phyloP scores from a whole-genome alignment of 306 rosid species.

The Fagus crenata region DNA sequence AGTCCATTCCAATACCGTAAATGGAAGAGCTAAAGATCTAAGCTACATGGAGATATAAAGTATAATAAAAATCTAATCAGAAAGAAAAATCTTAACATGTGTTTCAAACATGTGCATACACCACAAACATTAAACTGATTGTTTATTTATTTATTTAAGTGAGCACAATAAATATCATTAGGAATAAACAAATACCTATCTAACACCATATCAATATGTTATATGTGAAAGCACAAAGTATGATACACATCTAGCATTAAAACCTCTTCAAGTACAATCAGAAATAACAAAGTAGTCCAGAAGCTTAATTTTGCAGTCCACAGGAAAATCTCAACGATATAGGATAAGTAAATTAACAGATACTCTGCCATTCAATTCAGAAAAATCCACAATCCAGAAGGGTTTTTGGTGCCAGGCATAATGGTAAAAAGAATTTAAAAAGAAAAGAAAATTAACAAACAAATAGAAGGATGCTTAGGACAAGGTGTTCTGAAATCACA shows the following conservation, averaged over 20 bases:
- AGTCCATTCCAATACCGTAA: constrained; percentile 99
- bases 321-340: neutral
- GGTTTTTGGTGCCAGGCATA: neutral
- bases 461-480: neutral
- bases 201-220: neutral
- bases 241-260: neutral
- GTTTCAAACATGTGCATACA: neutral
- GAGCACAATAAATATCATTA: neutral
- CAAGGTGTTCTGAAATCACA: neutral
- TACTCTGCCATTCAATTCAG: neutral
- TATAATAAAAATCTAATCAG: constrained; percentile 46
- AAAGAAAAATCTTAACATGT: constrained; percentile 14
- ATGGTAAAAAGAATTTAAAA: neutral
- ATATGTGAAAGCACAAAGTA: neutral
- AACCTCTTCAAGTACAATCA: neutral
- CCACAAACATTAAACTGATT: constrained; percentile 12
- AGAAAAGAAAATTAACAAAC: neutral
- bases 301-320: neutral
- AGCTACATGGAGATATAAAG: constrained; percentile 85
- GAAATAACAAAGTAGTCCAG: neutral
- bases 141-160: constrained; percentile 5
- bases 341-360: neutral
- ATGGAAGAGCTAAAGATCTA: constrained; percentile 99
- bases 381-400: neutral
- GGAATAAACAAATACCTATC: neutral